Evolutionary conservation across 768 basidiomycete species (phyloP).

Genomic region (Trametes coccinea): DNA sequence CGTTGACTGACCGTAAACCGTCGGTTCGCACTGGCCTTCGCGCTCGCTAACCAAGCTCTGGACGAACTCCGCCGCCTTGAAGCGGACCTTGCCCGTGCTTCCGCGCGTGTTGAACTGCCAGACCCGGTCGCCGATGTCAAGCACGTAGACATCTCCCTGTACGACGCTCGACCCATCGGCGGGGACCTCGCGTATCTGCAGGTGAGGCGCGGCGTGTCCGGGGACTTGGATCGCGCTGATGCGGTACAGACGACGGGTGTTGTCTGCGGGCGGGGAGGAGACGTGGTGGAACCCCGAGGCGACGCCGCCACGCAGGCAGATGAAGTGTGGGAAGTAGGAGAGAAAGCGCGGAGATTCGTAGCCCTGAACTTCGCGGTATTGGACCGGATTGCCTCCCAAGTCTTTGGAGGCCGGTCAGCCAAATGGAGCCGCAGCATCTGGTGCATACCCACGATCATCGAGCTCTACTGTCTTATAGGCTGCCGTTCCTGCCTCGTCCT

Average conservation of each 20-base stretch:
- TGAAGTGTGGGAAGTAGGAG: conserved; percentile 51
- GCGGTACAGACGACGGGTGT: conserved; percentile 52
- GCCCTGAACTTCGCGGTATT: conserved; percentile 63
- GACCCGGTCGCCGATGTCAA: conserved; percentile 55
- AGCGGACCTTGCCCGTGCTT: conserved; percentile 57
- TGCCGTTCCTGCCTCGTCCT: conserved; percentile 62
- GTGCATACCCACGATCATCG: conserved; percentile 52
- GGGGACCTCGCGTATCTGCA: conserved; percentile 50
- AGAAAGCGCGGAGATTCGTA: conserved; percentile 54
- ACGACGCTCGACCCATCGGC: conserved; percentile 47
- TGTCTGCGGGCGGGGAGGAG: conserved; percentile 41
- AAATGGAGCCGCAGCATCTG: neutral
- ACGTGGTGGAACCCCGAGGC: conserved; percentile 56
- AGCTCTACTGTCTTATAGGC: conserved; percentile 69
- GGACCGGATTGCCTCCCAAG: conserved; percentile 55
- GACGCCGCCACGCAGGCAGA: conserved; percentile 48
- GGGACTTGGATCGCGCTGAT: conserved; percentile 35
- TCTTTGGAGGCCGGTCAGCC: conserved; percentile 34
- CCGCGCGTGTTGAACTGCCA: conserved; percentile 59
- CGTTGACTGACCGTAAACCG: conserved; percentile 45
- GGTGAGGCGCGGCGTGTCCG: conserved; percentile 11
- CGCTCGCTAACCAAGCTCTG: conserved; percentile 45
- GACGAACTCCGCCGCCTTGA: conserved; percentile 62
- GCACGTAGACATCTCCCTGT: conserved; percentile 57
- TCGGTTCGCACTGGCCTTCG: conserved; percentile 42